phyloP scores from a whole-genome alignment of 208 protist species.

The Leishmania guyanensis region DNA sequence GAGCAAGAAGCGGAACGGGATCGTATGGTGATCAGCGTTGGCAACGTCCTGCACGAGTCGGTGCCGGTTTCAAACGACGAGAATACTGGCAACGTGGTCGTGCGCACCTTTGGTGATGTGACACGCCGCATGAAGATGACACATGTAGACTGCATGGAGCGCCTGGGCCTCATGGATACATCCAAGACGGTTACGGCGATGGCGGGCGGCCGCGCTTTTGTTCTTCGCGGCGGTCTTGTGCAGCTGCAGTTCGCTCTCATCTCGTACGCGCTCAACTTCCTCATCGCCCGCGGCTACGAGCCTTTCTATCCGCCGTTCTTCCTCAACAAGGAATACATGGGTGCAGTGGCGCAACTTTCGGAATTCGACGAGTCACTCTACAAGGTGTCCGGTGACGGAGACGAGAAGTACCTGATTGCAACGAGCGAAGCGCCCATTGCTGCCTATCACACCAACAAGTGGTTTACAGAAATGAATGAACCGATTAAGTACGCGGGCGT shows the following conservation, averaged over 20 bases:
- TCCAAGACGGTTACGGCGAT: constrained; percentile 85
- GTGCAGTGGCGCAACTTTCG: constrained; percentile 96
- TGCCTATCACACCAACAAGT: constrained; percentile 96
- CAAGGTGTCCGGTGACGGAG: constrained; percentile 96
- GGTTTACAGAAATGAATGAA: constrained; percentile 91
- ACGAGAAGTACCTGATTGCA: constrained; percentile 99
- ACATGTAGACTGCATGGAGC: constrained; percentile 94
- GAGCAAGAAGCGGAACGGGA: constrained; percentile 74
- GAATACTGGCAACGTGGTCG: constrained; percentile 90
- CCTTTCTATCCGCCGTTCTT: constrained; percentile 99
- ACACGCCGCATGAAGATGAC: constrained; percentile 74
- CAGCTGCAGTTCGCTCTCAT: constrained; percentile 98
- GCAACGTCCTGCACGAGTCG: constrained; percentile 97
- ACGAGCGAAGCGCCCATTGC: constrained; percentile 99
- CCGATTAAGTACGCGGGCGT: constrained; percentile 97
- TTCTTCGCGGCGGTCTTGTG: constrained; percentile 97
- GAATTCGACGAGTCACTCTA: constrained; percentile 99
- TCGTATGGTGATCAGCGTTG: constrained; percentile 84
- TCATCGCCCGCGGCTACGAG: constrained; percentile 91
- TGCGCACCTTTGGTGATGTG: constrained; percentile 87
- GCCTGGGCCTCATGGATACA: constrained; percentile 90
- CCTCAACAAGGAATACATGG: constrained; percentile 98
- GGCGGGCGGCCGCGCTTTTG: constrained; percentile 97
- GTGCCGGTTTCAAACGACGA: constrained; percentile 96
- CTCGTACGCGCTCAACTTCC: constrained; percentile 97